Evolutionary conservation across 2,329 filamentous ascomycete genomes (phyloP), one percentile per base, ranked within the genome.

Genomic region (Pseudogymnoascus sp.): DNA sequence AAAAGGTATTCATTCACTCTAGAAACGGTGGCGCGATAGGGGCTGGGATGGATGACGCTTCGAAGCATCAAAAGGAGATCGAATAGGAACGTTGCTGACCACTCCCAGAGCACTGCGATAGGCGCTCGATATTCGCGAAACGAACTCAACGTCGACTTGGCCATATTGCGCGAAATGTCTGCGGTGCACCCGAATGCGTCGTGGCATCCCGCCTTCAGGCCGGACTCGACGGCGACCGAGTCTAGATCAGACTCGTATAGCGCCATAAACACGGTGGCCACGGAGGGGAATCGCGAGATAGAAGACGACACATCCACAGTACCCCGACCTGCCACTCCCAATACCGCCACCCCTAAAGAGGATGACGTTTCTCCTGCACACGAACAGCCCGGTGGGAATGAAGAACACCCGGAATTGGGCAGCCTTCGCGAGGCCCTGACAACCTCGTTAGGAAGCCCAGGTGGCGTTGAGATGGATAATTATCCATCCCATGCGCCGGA

Each of bases 191-290:
- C 76, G 50, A 75, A 71, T 68, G 74, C 77, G 66, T 76, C 79
- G 64, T 82, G 80, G 80, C 76, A 83, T 74, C 80, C 81, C 63
- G 80, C 81, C 59, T 74, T 79, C 70, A 81, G 79, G 79, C 80
- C 81, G 65, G 76, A 82, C 69, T 71, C 74, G 63, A 63, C 65
- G 42, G 68, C 70, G 59, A 67, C 70, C 34, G 40, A 65, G 65
- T 64, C 67, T 50, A 62, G 64, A 40, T 31, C 64, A 44, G 63
- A 68, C 28, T 18, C 65, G 10, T 44, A 23, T 16, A 59, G 64
- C 31, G 21, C 64, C 40, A 18, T 53, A 23, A 23, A 50, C 3
- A 46, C 63, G 56, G 60, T 36, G 61, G 18, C 28, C 28, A 21
- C 50, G 21, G 31, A 25, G 5, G 16, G 7, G 16, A 28, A 23